Conservation (phyloP, 805 yeast genomes). For the Candida methanosorbosa region DNA sequence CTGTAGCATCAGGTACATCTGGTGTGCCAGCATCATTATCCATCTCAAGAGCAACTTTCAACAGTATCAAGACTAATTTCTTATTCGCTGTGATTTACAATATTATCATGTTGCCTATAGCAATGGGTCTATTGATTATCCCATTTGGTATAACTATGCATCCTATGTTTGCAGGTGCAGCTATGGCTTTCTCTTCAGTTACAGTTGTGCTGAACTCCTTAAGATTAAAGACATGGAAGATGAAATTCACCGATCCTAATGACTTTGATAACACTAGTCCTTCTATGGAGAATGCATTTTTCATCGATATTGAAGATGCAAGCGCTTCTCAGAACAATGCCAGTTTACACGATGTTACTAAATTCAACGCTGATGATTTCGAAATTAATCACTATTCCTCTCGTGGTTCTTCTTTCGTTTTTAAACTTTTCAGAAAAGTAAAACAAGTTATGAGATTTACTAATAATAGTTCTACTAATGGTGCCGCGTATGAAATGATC, state of each 20-base stretch:
- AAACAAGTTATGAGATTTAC: no score
- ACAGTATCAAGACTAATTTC: slow-evolving; percentile 71
- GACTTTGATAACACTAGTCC: no score
- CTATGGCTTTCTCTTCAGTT: slow-evolving; percentile 90
- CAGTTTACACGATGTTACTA: not conserved
- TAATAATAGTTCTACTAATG: no score
- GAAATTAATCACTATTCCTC: not conserved
- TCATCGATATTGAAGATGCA: not conserved
- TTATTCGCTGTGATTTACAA: slow-evolving; percentile 85
- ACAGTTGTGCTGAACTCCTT: slow-evolving; percentile 82
- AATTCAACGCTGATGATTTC: not conserved
- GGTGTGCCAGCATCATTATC: slow-evolving; percentile 58
- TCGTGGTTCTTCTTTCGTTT: no score
- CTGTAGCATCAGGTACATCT: slow-evolving; percentile 17
- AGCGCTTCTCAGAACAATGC: not conserved
- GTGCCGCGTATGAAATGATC: no score
- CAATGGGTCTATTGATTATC: slow-evolving; percentile 78
- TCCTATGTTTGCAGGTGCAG: slow-evolving; percentile 83
- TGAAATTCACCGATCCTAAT: no score
- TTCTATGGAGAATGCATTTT: no score
- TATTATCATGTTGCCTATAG: slow-evolving; percentile 79
- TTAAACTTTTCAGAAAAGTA: no score
- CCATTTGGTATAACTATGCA: slow-evolving; percentile 73
- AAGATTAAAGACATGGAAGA: slow-evolving; percentile 56
- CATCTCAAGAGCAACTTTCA: slow-evolving; percentile 62